A percentile compares a stretch with the other conserved stretches of the same genome.
phyloP scores from a whole-genome alignment of 2,329 filamentous ascomycete genomes.

The Fusarium sp. region DNA sequence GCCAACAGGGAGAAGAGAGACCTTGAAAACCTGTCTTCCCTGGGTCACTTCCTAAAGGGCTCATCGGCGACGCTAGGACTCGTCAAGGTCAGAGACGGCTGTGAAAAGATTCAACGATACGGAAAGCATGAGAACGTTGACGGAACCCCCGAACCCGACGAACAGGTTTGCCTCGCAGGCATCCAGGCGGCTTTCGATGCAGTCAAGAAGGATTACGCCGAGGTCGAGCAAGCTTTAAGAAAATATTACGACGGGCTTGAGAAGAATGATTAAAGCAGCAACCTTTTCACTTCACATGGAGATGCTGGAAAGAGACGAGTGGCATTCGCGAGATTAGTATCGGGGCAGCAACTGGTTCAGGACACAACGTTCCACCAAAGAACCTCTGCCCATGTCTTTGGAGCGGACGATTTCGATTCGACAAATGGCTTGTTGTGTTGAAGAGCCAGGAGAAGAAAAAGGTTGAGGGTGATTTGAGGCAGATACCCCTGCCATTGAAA shows the following conservation, averaged over 20 bases:
- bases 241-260: conserved; percentile 63
- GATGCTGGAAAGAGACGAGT: conserved; percentile 8
- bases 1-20: conserved; percentile 67
- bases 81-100: conserved; percentile 87
- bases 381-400: conserved; percentile 1
- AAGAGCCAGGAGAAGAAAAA: conserved; percentile 25
- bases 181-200: conserved; percentile 73
- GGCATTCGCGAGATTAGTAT: neutral
- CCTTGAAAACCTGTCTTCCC: conserved; percentile 76
- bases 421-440: conserved; percentile 22
- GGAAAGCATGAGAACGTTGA: conserved; percentile 83
- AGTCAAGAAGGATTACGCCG: conserved; percentile 78
- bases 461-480: conserved; percentile 32
- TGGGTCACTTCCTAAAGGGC: conserved; percentile 97
- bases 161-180: conserved; percentile 70
- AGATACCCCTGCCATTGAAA: conserved; percentile 33
- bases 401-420: conserved; percentile 11
- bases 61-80: conserved; percentile 94
- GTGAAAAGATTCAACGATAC: conserved; percentile 95
- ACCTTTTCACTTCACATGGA: conserved; percentile 12
- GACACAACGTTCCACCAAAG: neutral
- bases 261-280: conserved; percentile 25
- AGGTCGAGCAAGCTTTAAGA: conserved; percentile 73
- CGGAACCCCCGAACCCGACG: conserved; percentile 71
- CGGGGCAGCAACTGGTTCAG: conserved; percentile 14